A percentile compares a stretch with the other conserved stretches of the same genome.
Evolutionary conservation across 2,329 filamentous ascomycete genomes (phyloP).

Genomic region (Leptographium galeiforme): DNA sequence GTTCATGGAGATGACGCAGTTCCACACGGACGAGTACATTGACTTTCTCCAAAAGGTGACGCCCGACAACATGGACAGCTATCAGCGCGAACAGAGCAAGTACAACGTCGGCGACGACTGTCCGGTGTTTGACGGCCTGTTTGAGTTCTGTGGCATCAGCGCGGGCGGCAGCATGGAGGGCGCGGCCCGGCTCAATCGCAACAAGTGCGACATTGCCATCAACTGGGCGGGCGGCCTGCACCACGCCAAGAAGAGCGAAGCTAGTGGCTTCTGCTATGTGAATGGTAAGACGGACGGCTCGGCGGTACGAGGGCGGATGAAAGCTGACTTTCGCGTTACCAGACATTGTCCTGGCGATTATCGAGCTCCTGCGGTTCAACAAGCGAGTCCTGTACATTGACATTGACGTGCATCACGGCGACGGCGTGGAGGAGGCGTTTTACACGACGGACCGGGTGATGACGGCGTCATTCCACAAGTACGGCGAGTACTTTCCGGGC

Average conservation of each 20-base stretch:
- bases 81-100: slow-evolving; percentile 76
- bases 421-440: slow-evolving; percentile 77
- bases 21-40: slow-evolving; percentile 91
- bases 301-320: not conserved
- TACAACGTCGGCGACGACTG: slow-evolving; percentile 97
- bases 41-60: slow-evolving; percentile 92
- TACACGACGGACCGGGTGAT: slow-evolving; percentile 74
- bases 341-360: slow-evolving; percentile 87
- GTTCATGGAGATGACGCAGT: slow-evolving; percentile 80
- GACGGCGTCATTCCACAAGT: slow-evolving; percentile 94
- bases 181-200: slow-evolving; percentile 74
- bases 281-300: slow-evolving; percentile 47
- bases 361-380: slow-evolving; percentile 80
- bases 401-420: slow-evolving; percentile 77
- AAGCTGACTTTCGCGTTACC: not conserved
- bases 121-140: slow-evolving; percentile 95
- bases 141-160: slow-evolving; percentile 90
- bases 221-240: slow-evolving; percentile 97
- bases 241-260: slow-evolving; percentile 94
- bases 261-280: slow-evolving; percentile 95
- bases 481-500: slow-evolving; percentile 89
- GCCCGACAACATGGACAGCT: slow-evolving; percentile 95
- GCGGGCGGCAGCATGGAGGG: slow-evolving; percentile 90
- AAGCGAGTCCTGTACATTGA: slow-evolving; percentile 95
- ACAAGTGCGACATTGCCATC: slow-evolving; percentile 91